Base-by-base conservation (phyloP, 331 rosid genomes). In the Arachis monticola region DNA sequence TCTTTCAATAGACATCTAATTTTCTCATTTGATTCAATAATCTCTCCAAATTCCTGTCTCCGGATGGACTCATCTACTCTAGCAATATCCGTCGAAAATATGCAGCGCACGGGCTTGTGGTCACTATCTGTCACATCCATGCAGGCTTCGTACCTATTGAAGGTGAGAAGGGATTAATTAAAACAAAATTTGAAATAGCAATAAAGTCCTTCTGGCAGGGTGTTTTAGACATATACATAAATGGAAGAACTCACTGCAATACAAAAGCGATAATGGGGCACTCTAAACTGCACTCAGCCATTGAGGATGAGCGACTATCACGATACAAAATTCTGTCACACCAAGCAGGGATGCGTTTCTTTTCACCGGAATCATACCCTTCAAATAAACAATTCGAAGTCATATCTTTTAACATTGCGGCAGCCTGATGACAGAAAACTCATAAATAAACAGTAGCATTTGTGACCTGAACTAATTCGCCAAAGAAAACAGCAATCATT, bases 351-450 rank as follows among this genome's bases (percentile, higher is more conserved):
- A 92, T 82, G 45, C 99, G 97, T 90, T 90, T 94, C 91, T 94
- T 94, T 80, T 94, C 99, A 77, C 99, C 97, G 68, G 99, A 91
- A 88, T 94, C 97, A 91, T 91, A 91, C 56, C 99, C 99, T 92
- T 78, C 76, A 85, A 69, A 55, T 60, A 67, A 69, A 71, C 56
- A 80, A 35, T 62, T 59, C 61, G 63, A 81, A 57, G 76, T 73
- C 78, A 79, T 70, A n/a, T 52, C 60, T 61, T 47, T 51, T 53
- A 55, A 61, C 71, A 22, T 47, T 67, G 64, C 80, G 61, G 77
- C 73, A 80, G 35, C 48, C 51, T 66, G 60, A 63, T 58, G 61
- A 22, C 61, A 12, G 7, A 64, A 9, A 60, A 77, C 48, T 45
- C 70, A 35, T 66, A 66, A 44, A 82, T 58, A 74, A 73, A 76